Evolutionary conservation across 1,284 basidiomycete genomes (phyloP), one percentile per base, ranked within the genome.

Genomic region (Apiotrichum montevideense): DNA sequence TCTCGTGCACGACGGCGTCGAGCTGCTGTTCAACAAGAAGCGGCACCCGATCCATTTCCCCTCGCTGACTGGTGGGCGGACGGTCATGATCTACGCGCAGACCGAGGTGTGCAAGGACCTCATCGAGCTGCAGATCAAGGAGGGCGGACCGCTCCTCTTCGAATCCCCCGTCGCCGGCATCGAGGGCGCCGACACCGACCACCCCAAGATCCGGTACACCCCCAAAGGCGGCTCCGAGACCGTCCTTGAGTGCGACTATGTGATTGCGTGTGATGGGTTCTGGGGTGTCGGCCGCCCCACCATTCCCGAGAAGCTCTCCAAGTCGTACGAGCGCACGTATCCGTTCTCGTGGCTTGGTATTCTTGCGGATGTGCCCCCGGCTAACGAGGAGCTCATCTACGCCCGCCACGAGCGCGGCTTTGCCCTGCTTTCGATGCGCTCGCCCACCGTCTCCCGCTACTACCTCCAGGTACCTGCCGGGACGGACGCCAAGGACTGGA

Each of bases 1-100:
- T 13, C 51, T 62, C 14, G 50, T 51, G 34, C 60, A 62, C 57
- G 55, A 62, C 52, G 60, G 60, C 52, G 50, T 62, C 55, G 60
- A 62, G 60, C 49, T 62, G 8, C 55, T 62, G 21, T 58, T 58
- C 50, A 37, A 62, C 52, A 51, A 52, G 45, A 41, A 52, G 55
- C 57, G 60, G 7, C 50, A 62, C 54, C 57, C 57, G 11, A 47
- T 62, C 46, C 46, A 58, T 52, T 62, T 62, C 44, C 60, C 60
- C 7, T 41, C 46, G 14, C 57, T 62, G 15, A 62, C 60, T 3
- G 55, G 50, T 44, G 60, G 60, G 3, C 57, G 57, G 39, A 43
- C 46, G 32, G 60, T 62, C 55, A 62, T 62, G 60, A 62, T 62
- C 57, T 62, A 62, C 55, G 60, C 60, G 35, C 60, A 62, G 57